A percentile compares a stretch with the other conserved stretches of the same genome.
Conservation (phyloP, 2,329 filamentous ascomycete species). For the Venturiaceae sp. region DNA sequence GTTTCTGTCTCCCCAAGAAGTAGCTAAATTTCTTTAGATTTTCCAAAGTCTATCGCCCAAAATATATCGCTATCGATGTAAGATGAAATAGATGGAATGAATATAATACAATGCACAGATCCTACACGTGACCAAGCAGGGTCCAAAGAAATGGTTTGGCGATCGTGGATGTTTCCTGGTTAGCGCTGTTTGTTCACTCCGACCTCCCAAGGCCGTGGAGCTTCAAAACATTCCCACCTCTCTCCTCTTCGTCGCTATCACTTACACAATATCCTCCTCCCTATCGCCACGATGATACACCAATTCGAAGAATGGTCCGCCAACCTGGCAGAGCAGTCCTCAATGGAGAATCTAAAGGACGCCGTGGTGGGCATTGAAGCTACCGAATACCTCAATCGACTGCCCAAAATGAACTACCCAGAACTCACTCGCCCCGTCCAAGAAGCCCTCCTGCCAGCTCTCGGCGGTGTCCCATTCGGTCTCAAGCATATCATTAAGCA, state of each 20-base stretch:
- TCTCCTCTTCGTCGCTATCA: no score
- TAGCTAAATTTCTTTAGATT: no score
- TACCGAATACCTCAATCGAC: constrained; percentile 72
- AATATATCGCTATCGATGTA: no score
- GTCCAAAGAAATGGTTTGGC: no score
- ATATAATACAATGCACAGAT: no score
- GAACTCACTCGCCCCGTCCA: constrained; percentile 47
- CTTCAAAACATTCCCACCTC: no score
- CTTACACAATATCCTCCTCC: neutral
- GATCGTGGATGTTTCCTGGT: no score
- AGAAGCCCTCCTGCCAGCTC: constrained; percentile 81
- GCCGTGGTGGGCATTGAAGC: constrained; percentile 79
- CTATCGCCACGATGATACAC: constrained; percentile 27
- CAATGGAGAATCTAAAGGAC: constrained; percentile 62
- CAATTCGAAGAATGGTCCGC: constrained; percentile 48
- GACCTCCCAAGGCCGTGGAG: neutral
- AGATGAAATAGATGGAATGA: no score
- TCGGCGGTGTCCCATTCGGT: constrained; percentile 78
- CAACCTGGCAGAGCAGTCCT: constrained; percentile 43
- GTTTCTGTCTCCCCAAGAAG: no score
- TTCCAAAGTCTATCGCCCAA: no score
- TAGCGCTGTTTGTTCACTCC: neutral
- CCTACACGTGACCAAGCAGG: no score
- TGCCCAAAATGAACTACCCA: constrained; percentile 47
- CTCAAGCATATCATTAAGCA: constrained; percentile 65